Base-by-base conservation (phyloP, 2,329 filamentous ascomycete genomes). In the Simplicillium aogashimaense region DNA sequence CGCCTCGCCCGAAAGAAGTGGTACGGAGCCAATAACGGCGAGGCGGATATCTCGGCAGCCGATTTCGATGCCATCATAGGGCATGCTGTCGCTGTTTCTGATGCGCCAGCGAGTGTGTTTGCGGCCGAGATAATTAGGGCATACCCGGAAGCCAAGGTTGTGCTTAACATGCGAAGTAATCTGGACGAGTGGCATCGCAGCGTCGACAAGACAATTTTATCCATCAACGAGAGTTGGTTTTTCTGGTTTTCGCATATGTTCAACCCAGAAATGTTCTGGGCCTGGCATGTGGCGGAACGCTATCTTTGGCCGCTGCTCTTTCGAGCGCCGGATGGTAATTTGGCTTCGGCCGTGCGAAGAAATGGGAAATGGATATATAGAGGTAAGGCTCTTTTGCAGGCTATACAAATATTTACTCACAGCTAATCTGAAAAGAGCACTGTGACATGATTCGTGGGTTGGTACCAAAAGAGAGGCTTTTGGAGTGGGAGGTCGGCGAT, bases 131-230 rank as follows among this genome's bases (percentile, higher is more conserved):
- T 71, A 35, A 53, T 72, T 40, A 58, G 59, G 14, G 52, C 69
- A 11, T 71, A 70, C 42, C 69, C 70, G 0, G 57, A 71, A 20
- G 69, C 70, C 34, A 67, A 65, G 43, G 67, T 72, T 10, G 59
- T 74, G 14, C 58, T 66, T 41, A 53, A 55, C 45, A 64, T 61
- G 29, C 51, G 58, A 7, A 50, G 58, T n/a, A 63, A 69, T 42
- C 48, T 58, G 8, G 55, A 63, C 16, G 54, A 52, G n/a, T 69
- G 66, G 67, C 55, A 60, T 47, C 41, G 47, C 31, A 63, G 60
- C 38, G 38, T 52, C 18, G 44, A 43, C 8, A 47, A 45, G 25
- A 58, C 52, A 18, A 41, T 59, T 5, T 47, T 54, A 29, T 42
- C 48, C 10, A 59, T 1, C 45, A n/a, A n/a, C n/a, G n/a, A n/a